Evolutionary conservation across 345 rosid genomes (phyloP).

Genomic region (Populus alba): DNA sequence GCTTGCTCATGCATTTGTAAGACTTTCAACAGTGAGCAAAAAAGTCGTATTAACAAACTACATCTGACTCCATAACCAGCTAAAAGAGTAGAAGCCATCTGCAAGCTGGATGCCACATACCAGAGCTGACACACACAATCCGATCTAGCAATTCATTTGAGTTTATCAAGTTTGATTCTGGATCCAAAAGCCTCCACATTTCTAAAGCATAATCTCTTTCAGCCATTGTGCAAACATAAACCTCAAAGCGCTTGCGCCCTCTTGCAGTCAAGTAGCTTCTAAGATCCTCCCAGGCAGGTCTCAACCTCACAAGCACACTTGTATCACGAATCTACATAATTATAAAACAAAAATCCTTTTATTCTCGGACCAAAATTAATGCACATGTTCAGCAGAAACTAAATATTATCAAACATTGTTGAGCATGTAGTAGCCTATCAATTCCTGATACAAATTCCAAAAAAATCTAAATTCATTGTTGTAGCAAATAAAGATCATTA

Average conservation of each 20-base stretch:
- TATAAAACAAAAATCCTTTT: neutral
- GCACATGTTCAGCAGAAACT: neutral
- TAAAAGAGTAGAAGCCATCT: conserved; percentile 8
- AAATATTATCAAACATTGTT: neutral
- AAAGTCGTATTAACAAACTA: neutral
- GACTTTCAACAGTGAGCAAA: neutral
- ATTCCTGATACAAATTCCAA: neutral
- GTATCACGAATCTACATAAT: conserved; percentile 81
- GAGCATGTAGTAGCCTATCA: neutral
- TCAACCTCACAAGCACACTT: conserved; percentile 96
- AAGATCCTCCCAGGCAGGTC: conserved; percentile 99
- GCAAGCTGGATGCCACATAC: conserved; percentile 38
- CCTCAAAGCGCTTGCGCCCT: conserved; percentile 98
- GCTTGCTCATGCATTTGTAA: neutral
- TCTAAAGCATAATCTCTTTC: conserved; percentile 98
- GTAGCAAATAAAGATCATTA: neutral
- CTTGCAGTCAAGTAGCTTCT: conserved; percentile 87
- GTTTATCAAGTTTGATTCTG: conserved; percentile 85
- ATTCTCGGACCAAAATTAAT: conserved; percentile 12
- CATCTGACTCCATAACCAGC: conserved; percentile 7
- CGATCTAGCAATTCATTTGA: conserved; percentile 71
- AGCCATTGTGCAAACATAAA: conserved; percentile 99
- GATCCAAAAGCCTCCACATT: conserved; percentile 99
- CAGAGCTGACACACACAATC: conserved; percentile 92
- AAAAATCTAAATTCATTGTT: neutral